Evolutionary conservation across 2,329 filamentous ascomycete species (phyloP), one percentile per base, ranked within the genome.

Genomic region (Fusarium cicatricum): DNA sequence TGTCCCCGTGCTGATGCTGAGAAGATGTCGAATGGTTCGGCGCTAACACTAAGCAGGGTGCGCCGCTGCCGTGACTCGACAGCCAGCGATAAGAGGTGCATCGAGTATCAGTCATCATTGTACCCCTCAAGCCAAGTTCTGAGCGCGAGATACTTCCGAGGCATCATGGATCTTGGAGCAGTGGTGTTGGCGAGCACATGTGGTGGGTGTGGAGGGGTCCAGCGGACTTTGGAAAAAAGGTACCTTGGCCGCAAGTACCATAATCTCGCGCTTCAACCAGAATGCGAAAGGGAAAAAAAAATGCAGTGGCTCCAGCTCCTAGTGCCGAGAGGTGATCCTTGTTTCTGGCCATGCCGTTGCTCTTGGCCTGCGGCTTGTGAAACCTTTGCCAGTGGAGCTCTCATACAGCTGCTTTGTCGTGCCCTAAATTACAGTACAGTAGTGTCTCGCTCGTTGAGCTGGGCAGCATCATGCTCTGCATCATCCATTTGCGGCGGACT

Each of bases 281-380:
- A 41, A 52, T 32, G 41, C 48, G 41, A 55, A 17, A 26, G 16
- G 29, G n/a, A 12, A n/a, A 37, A 54, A 55, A 63, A 63, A 55
- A 58, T 54, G 60, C 52, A 64, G 45, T 61, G 60, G 60, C 48
- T 51, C 56, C 52, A 64, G 60, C 60, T 64, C 51, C 52, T 63
- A 60, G 51, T 38, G 60, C 29, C 26, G 19, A 45, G 29, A 58
- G 46, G 51, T 59, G 23, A 51, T 55, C 57, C 53, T 36, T 59
- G 57, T 55, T 44, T 29, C 41, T 47, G 36, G 42, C 44, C 16
- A 51, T 21, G 43, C 54, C 43, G 31, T 52, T 39, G 48, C 59
- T 62, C 53, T 62, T 49, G 46, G 60, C 44, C 50, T 62, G 39
- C 36, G 17, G 42, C 52, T 23, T 58, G 57, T 62, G 62, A 65